Evolutionary conservation across 2,329 filamentous ascomycete genomes (phyloP).

Genomic region (Trichoderma harzianum): DNA sequence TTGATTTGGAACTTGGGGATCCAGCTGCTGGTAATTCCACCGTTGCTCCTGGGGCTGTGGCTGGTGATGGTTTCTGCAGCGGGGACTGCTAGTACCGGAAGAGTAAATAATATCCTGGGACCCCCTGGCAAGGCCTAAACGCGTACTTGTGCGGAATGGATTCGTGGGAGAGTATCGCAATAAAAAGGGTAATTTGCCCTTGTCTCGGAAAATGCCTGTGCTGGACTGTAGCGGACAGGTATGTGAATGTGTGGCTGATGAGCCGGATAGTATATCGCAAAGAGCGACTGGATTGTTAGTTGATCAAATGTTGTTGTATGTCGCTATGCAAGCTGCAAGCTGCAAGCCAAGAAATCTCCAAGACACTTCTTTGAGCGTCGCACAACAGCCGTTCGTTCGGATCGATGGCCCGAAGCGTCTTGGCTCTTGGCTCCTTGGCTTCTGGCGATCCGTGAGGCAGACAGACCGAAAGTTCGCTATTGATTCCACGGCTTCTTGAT

Average conservation of each 20-base stretch:
- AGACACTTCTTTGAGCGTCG: background rate
- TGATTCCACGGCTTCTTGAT: background rate
- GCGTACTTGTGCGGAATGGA: background rate
- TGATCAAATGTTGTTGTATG: background rate
- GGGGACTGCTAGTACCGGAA: background rate
- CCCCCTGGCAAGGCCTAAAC: constrained; percentile 5
- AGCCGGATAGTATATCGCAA: background rate
- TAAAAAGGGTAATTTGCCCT: background rate
- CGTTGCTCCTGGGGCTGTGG: constrained; percentile 4
- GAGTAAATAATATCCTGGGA: background rate
- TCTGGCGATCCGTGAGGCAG: background rate
- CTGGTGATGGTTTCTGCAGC: background rate
- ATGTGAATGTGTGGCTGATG: background rate
- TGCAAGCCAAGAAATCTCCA: background rate
- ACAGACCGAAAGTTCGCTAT: background rate
- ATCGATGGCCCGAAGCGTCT: background rate
- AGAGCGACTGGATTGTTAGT: background rate
- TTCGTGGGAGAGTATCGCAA: background rate
- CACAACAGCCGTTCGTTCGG: constrained; percentile 2
- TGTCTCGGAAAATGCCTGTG: background rate
- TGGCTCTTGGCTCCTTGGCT: background rate
- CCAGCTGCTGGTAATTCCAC: background rate
- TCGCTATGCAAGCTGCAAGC: background rate
- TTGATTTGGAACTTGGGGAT: background rate
- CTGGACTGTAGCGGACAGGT: background rate